These are phyloP conservation scores for Candolleomyces aberdarensis DNA, from an alignment of 768 basidiomycete species.

Conservation along the genomic window DNA sequence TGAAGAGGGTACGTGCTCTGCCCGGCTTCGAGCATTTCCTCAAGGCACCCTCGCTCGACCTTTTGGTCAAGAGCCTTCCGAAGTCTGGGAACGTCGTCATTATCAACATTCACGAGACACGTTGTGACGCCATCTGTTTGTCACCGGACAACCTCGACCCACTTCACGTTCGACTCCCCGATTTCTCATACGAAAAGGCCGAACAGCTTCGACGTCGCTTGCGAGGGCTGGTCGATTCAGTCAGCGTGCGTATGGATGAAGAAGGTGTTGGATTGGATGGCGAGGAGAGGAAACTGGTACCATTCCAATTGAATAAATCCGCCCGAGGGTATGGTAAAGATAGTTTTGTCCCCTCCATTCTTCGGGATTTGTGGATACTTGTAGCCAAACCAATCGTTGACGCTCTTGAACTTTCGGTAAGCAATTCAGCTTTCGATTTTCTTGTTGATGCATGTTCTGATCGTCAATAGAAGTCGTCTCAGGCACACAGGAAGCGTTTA, in stretches of 20 bases:
- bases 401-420: not conserved
- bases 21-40: slow-evolving; percentile 16
- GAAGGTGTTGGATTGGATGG: too few relatives aligned
- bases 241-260: too few relatives aligned
- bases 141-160: not conserved
- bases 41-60: not conserved
- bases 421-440: not conserved
- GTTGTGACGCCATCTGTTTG: slow-evolving; percentile 16
- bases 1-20: not conserved
- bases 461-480: not conserved
- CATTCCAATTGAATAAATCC: not conserved
- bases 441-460: too few relatives aligned
- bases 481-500: not conserved
- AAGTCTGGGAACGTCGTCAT: not conserved
- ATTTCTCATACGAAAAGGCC: not conserved
- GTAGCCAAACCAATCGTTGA: slow-evolving; percentile 3
- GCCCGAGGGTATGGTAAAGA: too few relatives aligned
- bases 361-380: not conserved
- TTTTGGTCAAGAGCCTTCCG: not conserved
- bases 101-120: slow-evolving; percentile 4
- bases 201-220: not conserved
- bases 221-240: too few relatives aligned
- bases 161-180: not conserved
- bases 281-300: too few relatives aligned
- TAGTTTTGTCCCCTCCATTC: not conserved